Evolutionary conservation across 805 yeast species (phyloP).

Genomic region (Cyberlindnera suaveolens): DNA sequence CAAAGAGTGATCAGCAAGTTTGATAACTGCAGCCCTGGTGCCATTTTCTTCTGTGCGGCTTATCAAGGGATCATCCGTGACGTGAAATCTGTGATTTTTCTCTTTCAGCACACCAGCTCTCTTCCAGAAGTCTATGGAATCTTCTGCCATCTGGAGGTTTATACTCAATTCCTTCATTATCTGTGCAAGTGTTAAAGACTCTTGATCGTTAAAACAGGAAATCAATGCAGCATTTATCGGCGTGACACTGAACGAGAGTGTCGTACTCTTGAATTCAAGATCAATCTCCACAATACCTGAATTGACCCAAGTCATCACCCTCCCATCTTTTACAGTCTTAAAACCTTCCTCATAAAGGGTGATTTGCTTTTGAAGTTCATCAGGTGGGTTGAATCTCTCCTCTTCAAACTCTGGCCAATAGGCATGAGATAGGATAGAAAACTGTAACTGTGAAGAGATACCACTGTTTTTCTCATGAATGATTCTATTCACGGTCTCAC

Average conservation of each 20-base stretch:
- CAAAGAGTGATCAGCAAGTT: neutral
- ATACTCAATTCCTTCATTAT: conserved; percentile 35
- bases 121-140: conserved; percentile 57
- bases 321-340: conserved; percentile 42
- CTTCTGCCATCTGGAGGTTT: conserved; percentile 33
- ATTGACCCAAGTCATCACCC: conserved; percentile 49
- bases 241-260: conserved; percentile 40
- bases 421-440: conserved; percentile 64
- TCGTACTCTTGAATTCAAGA: conserved; percentile 45
- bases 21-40: neutral
- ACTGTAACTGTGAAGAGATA: conserved; percentile 33
- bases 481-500: conserved; percentile 38
- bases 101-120: conserved; percentile 42
- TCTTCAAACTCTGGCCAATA: conserved; percentile 64
- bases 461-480: conserved; percentile 25
- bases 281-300: conserved; percentile 59
- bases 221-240: conserved; percentile 70
- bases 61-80: neutral
- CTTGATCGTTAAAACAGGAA: conserved; percentile 33
- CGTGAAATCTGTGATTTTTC: too few species aligned
- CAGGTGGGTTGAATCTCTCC: conserved; percentile 38
- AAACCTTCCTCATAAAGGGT: conserved; percentile 40
- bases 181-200: conserved; percentile 24
- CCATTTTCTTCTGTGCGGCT: neutral
- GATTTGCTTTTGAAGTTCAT: conserved; percentile 33